Conservation (phyloP, 345 rosid species). For the Salix brachista region DNA sequence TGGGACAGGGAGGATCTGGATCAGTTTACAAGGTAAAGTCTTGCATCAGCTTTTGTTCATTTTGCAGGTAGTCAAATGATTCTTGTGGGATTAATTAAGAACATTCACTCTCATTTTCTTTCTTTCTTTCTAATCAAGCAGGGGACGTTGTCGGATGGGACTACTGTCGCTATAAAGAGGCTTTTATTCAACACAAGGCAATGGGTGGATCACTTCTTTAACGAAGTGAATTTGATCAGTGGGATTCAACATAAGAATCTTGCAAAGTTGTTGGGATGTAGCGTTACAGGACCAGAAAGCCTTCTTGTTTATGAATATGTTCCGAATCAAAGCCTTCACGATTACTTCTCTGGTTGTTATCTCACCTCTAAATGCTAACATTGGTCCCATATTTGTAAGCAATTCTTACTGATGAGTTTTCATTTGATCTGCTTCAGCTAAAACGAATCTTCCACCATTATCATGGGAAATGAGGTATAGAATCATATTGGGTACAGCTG, state of each 20-base stretch:
- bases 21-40: constrained; percentile 66
- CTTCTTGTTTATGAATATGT: constrained; percentile 81
- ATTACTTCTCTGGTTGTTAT: constrained; percentile 52
- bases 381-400: background rate
- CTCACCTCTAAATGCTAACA: background rate
- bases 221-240: constrained; percentile 85
- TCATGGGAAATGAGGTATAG: constrained; percentile 54
- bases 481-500: constrained; percentile 69
- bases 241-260: constrained; percentile 75
- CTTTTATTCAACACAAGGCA: constrained; percentile 79
- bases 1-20: constrained; percentile 94
- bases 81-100: background rate
- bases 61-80: background rate
- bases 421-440: constrained; percentile 37
- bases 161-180: constrained; percentile 74
- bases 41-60: background rate
- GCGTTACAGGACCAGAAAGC: constrained; percentile 87
- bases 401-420: background rate
- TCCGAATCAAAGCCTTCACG: constrained; percentile 71
- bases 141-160: constrained; percentile 70
- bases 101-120: background rate
- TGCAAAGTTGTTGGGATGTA: constrained; percentile 76
- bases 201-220: constrained; percentile 96
- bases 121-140: constrained; percentile 11
- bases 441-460: constrained; percentile 37